Conservation (phyloP, 2,329 filamentous ascomycete species). For the Gaeumannomyces sp. region DNA sequence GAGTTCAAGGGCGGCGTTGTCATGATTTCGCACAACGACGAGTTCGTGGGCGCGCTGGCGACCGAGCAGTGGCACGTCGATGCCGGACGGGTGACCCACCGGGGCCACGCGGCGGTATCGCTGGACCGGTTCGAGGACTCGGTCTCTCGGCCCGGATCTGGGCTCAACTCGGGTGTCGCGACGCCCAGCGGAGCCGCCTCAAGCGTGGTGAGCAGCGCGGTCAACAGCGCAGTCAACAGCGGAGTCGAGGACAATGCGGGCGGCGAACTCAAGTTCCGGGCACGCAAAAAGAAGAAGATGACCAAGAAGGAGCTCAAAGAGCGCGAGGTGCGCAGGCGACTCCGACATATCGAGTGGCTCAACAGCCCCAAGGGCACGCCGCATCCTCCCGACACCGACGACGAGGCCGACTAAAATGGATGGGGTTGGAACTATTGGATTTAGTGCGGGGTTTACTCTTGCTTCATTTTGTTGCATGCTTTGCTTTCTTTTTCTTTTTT, state of each 20-base stretch:
- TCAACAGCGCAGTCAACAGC: constrained; percentile 64
- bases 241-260: constrained; percentile 70
- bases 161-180: constrained; percentile 21
- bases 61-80: constrained; percentile 94
- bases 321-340: constrained; percentile 73
- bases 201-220: constrained; percentile 46
- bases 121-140: constrained; percentile 81
- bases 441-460: not conserved
- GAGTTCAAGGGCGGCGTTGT: constrained; percentile 98
- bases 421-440: not conserved
- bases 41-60: constrained; percentile 93
- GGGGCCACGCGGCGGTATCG: constrained; percentile 66
- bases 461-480: no score
- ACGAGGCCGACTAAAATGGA: constrained; percentile 42
- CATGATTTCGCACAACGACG: constrained; percentile 99
- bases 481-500: not conserved
- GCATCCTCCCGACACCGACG: constrained; percentile 69
- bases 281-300: constrained; percentile 97
- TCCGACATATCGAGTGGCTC: constrained; percentile 81
- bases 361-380: constrained; percentile 82
- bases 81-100: constrained; percentile 80
- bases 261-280: constrained; percentile 71
- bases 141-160: constrained; percentile 47
- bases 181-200: constrained; percentile 41
- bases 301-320: constrained; percentile 96